Evolutionary conservation across 179 eudicot species (phyloP).

Genomic region (Nepenthes alata): DNA sequence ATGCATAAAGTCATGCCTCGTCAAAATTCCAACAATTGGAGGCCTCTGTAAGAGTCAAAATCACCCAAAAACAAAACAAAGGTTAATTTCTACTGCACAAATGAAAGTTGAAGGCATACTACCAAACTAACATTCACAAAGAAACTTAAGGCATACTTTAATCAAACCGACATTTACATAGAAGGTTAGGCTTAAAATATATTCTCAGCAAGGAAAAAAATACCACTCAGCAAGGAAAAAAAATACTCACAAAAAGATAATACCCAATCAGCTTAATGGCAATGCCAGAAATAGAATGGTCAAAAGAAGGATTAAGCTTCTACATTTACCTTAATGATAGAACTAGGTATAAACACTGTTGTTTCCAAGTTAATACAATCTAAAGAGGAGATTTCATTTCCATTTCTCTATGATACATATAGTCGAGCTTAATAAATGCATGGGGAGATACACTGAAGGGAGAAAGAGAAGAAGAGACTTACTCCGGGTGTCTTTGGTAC

Average conservation of each 20-base stretch:
- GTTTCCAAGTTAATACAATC: too few relatives aligned
- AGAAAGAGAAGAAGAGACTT: conserved; percentile 3
- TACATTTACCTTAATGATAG: too few relatives aligned
- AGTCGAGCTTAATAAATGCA: too few relatives aligned
- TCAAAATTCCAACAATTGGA: conserved; percentile 43
- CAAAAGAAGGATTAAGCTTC: too few relatives aligned
- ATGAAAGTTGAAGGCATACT: neutral
- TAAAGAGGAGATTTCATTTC: too few relatives aligned
- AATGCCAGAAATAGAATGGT: too few relatives aligned
- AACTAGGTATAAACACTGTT: too few relatives aligned
- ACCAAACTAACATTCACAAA: neutral
- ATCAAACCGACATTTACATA: neutral
- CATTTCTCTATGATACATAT: too few relatives aligned
- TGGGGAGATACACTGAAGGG: neutral
- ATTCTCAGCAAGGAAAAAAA: too few relatives aligned
- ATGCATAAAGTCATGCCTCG: conserved; percentile 54
- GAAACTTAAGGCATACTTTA: neutral
- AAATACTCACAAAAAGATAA: too few relatives aligned
- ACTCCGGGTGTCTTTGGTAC: conserved; percentile 25
- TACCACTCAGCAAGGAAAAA: too few relatives aligned
- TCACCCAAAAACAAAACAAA: neutral
- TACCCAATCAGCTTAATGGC: too few relatives aligned
- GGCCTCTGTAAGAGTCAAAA: conserved; percentile 27
- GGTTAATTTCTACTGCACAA: neutral
- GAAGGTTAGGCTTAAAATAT: neutral